Percentiles rank a stretch among this genome's conserved stretches.
These are phyloP conservation scores for Pseudisothecium myosuroides DNA, from an alignment of 225 moss, liverwort and hornwort genomes.

Conservation along the genomic window DNA sequence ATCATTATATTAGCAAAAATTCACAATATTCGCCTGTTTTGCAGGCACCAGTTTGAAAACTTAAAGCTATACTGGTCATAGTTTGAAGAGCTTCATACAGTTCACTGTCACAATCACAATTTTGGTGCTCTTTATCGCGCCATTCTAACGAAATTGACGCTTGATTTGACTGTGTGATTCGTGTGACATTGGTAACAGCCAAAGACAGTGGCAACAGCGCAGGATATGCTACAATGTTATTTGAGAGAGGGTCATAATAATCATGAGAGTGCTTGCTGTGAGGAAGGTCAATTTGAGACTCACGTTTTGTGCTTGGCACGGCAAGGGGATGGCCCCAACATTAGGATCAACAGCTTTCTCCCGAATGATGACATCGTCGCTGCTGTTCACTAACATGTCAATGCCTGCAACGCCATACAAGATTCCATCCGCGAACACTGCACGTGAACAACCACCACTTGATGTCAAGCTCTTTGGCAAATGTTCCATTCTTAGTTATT, in stretches of 20 bases:
- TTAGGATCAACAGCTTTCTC: constrained; percentile 11
- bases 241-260: too few relatives aligned
- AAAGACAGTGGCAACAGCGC: not conserved
- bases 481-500: not conserved
- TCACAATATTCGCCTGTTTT: not conserved
- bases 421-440: constrained; percentile 18
- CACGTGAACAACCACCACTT: not conserved
- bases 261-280: not conserved
- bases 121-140: not conserved
- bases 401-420: constrained; percentile 38
- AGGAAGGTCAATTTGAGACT: not conserved
- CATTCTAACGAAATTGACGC: not conserved
- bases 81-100: not conserved
- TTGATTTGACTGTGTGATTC: not conserved
- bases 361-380: not conserved
- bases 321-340: not conserved
- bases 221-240: not conserved
- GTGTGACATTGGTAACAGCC: not conserved
- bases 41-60: not conserved
- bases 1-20: not conserved
- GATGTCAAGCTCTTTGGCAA: not conserved
- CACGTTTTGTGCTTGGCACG: not conserved
- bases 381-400: constrained; percentile 25
- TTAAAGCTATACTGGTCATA: not conserved
- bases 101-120: not conserved